Conservation (phyloP, 768 basidiomycete genomes). For the Filobasidium wieringae region DNA sequence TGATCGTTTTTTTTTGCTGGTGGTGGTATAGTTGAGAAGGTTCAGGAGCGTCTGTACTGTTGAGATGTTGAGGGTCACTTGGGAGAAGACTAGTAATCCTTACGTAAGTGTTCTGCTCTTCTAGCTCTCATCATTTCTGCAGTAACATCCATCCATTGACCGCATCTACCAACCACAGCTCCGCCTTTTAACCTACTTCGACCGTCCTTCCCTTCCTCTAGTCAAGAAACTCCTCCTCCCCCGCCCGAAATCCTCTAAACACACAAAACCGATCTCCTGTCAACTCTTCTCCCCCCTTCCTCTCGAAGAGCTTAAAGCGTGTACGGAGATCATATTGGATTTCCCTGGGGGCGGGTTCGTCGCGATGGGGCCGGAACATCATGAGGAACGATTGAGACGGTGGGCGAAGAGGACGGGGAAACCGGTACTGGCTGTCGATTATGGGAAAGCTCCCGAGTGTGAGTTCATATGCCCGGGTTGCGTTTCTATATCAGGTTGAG, state of each 20-base stretch:
- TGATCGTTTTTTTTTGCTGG: neutral
- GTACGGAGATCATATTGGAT: constrained; percentile 77
- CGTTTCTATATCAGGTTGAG: neutral
- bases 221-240: constrained; percentile 69
- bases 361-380: constrained; percentile 89
- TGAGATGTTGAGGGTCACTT: constrained; percentile 87
- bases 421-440: constrained; percentile 76
- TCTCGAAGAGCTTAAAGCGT: constrained; percentile 51
- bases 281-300: constrained; percentile 70
- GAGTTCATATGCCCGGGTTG: constrained; percentile 24
- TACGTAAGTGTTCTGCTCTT: constrained; percentile 48
- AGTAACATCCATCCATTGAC: neutral
- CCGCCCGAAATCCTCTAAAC: constrained; percentile 62
- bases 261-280: constrained; percentile 68
- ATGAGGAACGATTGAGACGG: constrained; percentile 77
- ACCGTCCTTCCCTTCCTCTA: constrained; percentile 53
- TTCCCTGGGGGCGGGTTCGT: constrained; percentile 95
- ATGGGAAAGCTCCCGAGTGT: constrained; percentile 97
- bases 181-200: constrained; percentile 49
- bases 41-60: constrained; percentile 89
- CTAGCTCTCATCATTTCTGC: neutral
- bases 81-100: constrained; percentile 94
- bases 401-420: constrained; percentile 73
- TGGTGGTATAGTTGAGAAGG: constrained; percentile 56
- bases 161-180: constrained; percentile 45